These are phyloP conservation scores for Septoria linicola DNA, from an alignment of 2,329 filamentous ascomycete species.

Conservation along the genomic window DNA sequence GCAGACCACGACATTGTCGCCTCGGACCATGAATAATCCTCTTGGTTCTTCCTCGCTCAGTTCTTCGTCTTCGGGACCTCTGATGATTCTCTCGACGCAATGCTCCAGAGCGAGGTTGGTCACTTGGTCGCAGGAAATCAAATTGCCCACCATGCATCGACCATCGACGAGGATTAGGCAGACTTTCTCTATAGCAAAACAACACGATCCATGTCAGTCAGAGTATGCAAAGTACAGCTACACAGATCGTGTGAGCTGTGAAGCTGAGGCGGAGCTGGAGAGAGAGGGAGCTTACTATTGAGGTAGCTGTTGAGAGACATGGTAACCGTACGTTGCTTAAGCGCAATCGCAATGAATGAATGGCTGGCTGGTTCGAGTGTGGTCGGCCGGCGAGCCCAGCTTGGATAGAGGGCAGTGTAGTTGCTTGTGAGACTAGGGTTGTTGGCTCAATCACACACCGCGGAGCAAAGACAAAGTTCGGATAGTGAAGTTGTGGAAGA, in stretches of 20 bases:
- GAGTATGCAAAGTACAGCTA: neutral
- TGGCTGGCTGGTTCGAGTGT: neutral
- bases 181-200: conserved; percentile 69
- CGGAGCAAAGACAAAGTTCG: too few species aligned
- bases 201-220: neutral
- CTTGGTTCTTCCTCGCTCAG: conserved; percentile 76
- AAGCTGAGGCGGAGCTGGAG: conserved; percentile 6
- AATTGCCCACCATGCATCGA: conserved; percentile 70
- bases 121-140: conserved; percentile 83
- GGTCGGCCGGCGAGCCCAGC: neutral
- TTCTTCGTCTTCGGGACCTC: conserved; percentile 77
- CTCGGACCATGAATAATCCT: conserved; percentile 86
- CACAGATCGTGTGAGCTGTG: conserved; percentile 14
- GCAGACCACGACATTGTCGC: conserved; percentile 89
- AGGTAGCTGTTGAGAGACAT: conserved; percentile 29
- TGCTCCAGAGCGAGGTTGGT: conserved; percentile 88
- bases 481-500: too few species aligned
- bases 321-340: conserved; percentile 2
- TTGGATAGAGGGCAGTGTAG: neutral
- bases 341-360: neutral
- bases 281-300: conserved; percentile 24
- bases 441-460: too few species aligned
- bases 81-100: conserved; percentile 86
- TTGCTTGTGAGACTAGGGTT: neutral
- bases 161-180: conserved; percentile 90